Conservation (phyloP, 768 basidiomycete genomes). For the Rhodotorula babjevae region DNA sequence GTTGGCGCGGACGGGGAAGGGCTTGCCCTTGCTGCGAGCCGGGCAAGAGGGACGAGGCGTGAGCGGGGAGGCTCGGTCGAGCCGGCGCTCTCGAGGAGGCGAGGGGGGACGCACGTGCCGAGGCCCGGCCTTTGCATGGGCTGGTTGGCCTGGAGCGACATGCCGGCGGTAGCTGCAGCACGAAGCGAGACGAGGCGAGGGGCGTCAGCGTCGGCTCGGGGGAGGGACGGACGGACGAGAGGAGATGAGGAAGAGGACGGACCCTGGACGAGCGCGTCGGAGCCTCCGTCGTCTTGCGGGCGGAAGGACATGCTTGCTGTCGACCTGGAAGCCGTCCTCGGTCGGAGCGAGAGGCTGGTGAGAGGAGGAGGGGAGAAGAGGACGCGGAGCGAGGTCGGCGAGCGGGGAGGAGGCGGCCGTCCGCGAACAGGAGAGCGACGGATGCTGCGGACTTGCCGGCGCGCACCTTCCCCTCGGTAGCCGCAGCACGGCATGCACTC, state of each 20-base stretch:
- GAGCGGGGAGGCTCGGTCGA: not conserved
- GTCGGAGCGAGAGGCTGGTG: not conserved
- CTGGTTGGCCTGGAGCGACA: not conserved
- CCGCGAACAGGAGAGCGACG: no score
- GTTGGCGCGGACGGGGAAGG: slow-evolving; percentile 3
- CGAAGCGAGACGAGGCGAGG: not conserved
- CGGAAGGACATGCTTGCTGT: no score
- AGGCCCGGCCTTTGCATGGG: not conserved
- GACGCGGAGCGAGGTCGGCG: not conserved
- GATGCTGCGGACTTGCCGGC: no score
- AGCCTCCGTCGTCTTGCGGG: not conserved
- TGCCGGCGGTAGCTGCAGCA: not conserved
- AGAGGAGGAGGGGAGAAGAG: not conserved
- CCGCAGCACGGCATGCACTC: no score
- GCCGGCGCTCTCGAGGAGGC: no score
- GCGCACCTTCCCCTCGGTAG: no score
- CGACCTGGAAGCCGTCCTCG: no score
- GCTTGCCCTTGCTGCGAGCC: not conserved
- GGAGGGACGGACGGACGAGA: not conserved
- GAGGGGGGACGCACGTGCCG: not conserved
- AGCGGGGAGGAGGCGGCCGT: no score
- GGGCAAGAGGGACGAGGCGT: not conserved
- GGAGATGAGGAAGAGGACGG: not conserved
- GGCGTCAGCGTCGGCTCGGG: no score
- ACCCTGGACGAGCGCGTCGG: not conserved